These are phyloP conservation scores for Pestalotiopsis sp. DNA, from an alignment of 2,329 filamentous ascomycete species.

Conservation along the genomic window DNA sequence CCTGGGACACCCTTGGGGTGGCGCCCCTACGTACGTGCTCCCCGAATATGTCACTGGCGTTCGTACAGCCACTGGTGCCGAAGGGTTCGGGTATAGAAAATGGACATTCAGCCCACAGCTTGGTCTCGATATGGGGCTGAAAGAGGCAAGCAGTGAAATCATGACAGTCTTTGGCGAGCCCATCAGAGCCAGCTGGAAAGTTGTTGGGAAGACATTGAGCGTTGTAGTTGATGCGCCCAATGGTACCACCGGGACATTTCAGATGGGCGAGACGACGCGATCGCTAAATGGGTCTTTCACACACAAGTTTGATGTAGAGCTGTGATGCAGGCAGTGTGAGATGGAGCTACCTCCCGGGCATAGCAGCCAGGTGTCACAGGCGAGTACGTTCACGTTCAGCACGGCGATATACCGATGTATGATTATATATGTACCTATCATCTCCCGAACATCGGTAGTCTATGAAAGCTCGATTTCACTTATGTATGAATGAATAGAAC, in stretches of 20 bases:
- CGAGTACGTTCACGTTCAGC: too few relatives aligned
- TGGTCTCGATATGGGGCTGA: slow-evolving; percentile 28
- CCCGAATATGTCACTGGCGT: slow-evolving; percentile 36
- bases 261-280: neutral
- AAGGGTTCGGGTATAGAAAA: slow-evolving; percentile 25
- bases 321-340: neutral
- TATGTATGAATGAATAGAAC: neutral
- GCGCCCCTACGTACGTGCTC: slow-evolving; percentile 45
- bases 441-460: too few relatives aligned
- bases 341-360: neutral
- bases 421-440: too few relatives aligned
- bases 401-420: too few relatives aligned
- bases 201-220: neutral
- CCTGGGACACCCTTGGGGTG: slow-evolving; percentile 46
- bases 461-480: too few relatives aligned
- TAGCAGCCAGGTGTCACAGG: neutral
- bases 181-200: neutral
- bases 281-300: neutral
- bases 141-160: slow-evolving; percentile 15
- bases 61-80: slow-evolving; percentile 14
- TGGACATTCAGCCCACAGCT: slow-evolving; percentile 29
- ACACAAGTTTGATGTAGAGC: neutral
- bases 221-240: neutral
- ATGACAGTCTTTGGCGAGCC: neutral
- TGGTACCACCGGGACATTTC: neutral